Base-by-base conservation (phyloP, 768 basidiomycete species). In the Russula emetica region DNA sequence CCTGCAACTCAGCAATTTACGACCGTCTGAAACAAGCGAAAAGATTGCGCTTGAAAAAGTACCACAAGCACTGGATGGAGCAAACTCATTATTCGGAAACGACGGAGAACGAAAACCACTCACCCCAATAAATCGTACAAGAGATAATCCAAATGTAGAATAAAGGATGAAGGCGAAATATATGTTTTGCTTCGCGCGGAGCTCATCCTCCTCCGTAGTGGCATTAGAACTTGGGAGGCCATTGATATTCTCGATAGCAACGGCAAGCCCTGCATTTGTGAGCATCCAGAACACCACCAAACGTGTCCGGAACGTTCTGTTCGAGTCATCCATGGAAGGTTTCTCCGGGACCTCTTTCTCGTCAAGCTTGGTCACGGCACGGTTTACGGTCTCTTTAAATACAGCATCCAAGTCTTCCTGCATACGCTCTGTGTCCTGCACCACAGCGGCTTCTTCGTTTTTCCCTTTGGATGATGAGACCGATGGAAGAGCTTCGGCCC, bases 241-340 rank as follows among this genome's bases (percentile, higher is more conserved):
- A 67, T 86, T 88, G 67, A 88, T 77, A 67, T 84, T 91, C 74
- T 88, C 85, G 60, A 93, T 89, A 38, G 87, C 83, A 61, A 93
- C 79, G 4, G 88, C 85, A 24, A 93, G 75, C 6, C 70, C 77
- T 40, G 88, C 89, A 70, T 93, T 93, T 13, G 74, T 67, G 55
- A 89, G 75, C 84, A 93, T 88, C 92, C 92, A 93, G 59, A 82
- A 78, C 14, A 87, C 84, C 49, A 94, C 91, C 26, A 94, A 80
- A 55, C 92, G 87, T 2, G 93, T 94, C 62, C 92, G 85, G 88
- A 95, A 95, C 14, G 93, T 94, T 77, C 86, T 89, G 78, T 94
- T 94, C 75, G 87, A 80, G 71, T 95, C 92, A 72, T 95, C 92
- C 81, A 88, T 79, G 1, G 84, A 93, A 5, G 92, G 92, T 72